These are phyloP conservation scores for Laguncularia racemosa DNA, from an alignment of 345 rosid genomes.

Conservation along the genomic window DNA sequence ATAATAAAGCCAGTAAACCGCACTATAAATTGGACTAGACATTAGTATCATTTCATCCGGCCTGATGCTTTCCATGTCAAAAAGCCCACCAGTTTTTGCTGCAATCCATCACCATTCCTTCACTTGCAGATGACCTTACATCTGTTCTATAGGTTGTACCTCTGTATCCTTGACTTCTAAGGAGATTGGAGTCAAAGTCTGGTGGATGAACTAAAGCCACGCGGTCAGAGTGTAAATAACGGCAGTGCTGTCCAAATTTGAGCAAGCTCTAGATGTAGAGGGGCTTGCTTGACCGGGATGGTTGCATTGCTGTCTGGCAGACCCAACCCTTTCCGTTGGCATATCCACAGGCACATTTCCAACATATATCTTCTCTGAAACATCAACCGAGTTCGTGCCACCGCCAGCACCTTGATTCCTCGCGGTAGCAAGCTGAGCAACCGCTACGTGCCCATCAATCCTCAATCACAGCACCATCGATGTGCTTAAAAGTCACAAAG, in stretches of 20 bases:
- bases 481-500: slow-evolving; percentile 16
- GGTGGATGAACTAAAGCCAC: too few species aligned
- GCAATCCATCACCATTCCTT: slow-evolving; percentile 60
- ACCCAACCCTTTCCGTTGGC: slow-evolving; percentile 22
- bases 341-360: slow-evolving; percentile 30
- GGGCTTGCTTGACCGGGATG: too few species aligned
- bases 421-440: slow-evolving; percentile 64
- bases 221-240: too few species aligned
- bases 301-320: too few species aligned
- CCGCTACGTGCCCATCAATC: slow-evolving; percentile 57
- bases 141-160: too few species aligned
- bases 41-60: slow-evolving; percentile 64
- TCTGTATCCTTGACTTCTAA: too few species aligned
- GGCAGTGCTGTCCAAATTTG: too few species aligned
- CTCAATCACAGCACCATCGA: slow-evolving; percentile 13
- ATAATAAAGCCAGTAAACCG: slow-evolving; percentile 82
- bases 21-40: slow-evolving; percentile 63
- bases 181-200: too few species aligned
- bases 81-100: slow-evolving; percentile 82
- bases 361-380: slow-evolving; percentile 31
- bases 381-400: slow-evolving; percentile 22
- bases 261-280: too few species aligned
- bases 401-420: slow-evolving; percentile 26
- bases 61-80: slow-evolving; percentile 56
- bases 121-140: slow-evolving; percentile 43